Evolutionary conservation across 2,329 filamentous ascomycete genomes (phyloP), one percentile per base, ranked within the genome.

Genomic region (Sporothrix curviconia): DNA sequence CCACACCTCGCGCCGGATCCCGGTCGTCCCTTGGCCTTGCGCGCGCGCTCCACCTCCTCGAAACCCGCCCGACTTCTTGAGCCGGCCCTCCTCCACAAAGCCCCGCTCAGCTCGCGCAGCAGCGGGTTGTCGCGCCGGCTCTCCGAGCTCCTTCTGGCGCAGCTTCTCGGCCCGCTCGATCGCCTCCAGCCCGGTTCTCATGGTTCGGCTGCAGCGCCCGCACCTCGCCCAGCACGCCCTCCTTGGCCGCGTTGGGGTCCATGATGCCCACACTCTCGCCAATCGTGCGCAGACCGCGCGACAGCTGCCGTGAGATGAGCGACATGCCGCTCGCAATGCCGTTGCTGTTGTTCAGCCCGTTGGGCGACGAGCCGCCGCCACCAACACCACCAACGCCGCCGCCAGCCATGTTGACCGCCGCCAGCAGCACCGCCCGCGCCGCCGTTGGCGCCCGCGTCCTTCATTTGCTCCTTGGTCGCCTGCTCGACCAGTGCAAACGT

Each of bases 11-110:
- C 83, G 86, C 58, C 92, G 80, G 59, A 91, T 90, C 64, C n/a
- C 83, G 81, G 60, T 97, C 94, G 66, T 99, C 94, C n/a, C 70
- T 92, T 95, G 36, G 85, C 82, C 68, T 86, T 87, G 51, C 94
- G 80, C 46, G 90, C 78, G 55, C 94, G 81, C 73, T 99, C 94
- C 0, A 92, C 87, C 73, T 99, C 94, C 70, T 97, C 94, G 51
- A 96, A 86, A 0, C n/a, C 94, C 94, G 40, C 94, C 94, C 14
- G 88, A 92, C 79, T 97, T 97, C 80, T 96, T 97, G 64, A 99
- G 76, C 71, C 89, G 94, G 58, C 90, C 90, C 66, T 96, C 90
- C 62, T 89, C 82, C 1, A 97, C 92, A 68, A 97, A 99, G 32
- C 74, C 80, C 15, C n/a, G n/a, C 84, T 82, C 8, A 99, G 81